A percentile compares a stretch with the other conserved stretches of the same genome.
Conservation (phyloP, 768 basidiomycete species). For the Hericium rajendrae region DNA sequence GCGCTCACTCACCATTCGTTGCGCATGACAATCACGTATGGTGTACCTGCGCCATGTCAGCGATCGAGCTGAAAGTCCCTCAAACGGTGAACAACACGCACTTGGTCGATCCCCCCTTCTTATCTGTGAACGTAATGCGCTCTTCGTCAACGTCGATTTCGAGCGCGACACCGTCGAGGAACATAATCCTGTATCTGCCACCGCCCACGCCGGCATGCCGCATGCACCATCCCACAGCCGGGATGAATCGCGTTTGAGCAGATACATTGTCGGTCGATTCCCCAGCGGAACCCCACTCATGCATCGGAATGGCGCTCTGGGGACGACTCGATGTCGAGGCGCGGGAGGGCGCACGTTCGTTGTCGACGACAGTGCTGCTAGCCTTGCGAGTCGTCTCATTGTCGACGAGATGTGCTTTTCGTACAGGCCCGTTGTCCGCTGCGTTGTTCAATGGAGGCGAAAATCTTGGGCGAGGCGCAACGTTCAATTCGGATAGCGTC, state of each 20-base stretch:
- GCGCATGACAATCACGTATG: conserved; percentile 25
- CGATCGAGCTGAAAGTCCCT: not conserved
- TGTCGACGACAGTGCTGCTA: conserved; percentile 14
- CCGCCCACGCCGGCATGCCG: conserved; percentile 21
- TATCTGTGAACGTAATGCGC: conserved; percentile 26
- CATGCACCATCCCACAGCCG: conserved; percentile 34
- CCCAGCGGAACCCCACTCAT: too few relatives aligned
- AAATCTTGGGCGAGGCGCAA: conserved; percentile 11
- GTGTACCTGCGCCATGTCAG: conserved; percentile 18
- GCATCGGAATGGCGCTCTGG: conserved; percentile 2
- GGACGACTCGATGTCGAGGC: conserved; percentile 13
- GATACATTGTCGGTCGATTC: not conserved
- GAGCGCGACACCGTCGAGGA: conserved; percentile 29
- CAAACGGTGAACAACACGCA: conserved; percentile 10
- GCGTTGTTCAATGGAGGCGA: not conserved
- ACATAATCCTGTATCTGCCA: conserved; percentile 34
- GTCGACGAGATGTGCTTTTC: not conserved
- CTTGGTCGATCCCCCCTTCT: conserved; percentile 22
- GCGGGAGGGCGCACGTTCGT: conserved; percentile 4
- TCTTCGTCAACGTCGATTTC: conserved; percentile 37
- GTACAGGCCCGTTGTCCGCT: too few relatives aligned
- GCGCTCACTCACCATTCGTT: conserved; percentile 27
- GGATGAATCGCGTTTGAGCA: conserved; percentile 29
- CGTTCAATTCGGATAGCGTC: conserved; percentile 3
- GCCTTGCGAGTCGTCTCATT: conserved; percentile 10